Base-by-base conservation (phyloP, 768 basidiomycete genomes). In the Candolleomyces efflorescens region DNA sequence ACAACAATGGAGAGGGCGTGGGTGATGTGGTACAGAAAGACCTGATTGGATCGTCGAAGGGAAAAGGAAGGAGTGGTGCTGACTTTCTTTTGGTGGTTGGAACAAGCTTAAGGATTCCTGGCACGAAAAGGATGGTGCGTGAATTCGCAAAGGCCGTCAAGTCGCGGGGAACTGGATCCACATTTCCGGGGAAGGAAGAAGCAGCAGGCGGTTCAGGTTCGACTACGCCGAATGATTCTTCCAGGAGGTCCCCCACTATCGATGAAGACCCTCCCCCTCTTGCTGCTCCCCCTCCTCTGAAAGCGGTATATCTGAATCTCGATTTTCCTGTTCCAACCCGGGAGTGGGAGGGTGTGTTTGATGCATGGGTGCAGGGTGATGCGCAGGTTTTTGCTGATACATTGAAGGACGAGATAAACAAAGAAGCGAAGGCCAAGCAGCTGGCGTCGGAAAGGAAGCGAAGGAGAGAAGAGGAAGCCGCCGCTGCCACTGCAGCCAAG, bases 341-440 rank as follows among this genome's bases (percentile, higher is more conserved):
- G 54, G 92, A 94, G 61, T 95, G 92, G 92, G 89, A 90, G 60
- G 89, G 85, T 7, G 87, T 95, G 3, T 95, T 97, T 63, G 94
- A 97, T 70, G 81, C 83, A 39, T 96, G 92, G 90, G 70, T 94
- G 55, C 84, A 93, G 64, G 92, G 94, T 1, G 93, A 96, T 66
- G 87, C 90, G 2, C 94, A 97, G 69, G 67, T 67, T 15, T 94
- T 95, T 70, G 89, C 91, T 5, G 71, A 73, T 39, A 68, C 84
- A 59, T 67, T 92, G 59, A 78, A 75, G 59, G 75, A 75, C 22
- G 87, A 85, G 70, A 75, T 89, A 36, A 77, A 78, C 59, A 80
- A 78, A 63, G 82, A 85, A 68, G 68, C 71, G 18, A 74, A 68
- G 47, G 76, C 78, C 39, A 88, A 83, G 65, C 81, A 85, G 66